A percentile compares a stretch with the other conserved stretches of the same genome.
phyloP scores from a whole-genome alignment of 768 basidiomycete species.

The Pisolithus tinctorius region DNA sequence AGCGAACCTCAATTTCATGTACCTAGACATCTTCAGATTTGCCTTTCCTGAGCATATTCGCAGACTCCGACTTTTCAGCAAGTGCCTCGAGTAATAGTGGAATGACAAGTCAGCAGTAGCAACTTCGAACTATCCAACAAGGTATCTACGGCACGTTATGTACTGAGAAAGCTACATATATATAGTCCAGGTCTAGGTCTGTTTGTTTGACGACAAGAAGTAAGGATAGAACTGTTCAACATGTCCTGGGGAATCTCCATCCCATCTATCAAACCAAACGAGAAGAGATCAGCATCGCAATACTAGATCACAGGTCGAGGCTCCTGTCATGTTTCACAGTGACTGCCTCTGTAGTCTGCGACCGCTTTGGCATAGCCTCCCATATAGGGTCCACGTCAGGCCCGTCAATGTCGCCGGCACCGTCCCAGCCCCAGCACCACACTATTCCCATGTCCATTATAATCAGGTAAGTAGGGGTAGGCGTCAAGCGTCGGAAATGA shows the following conservation, averaged over 20 bases:
- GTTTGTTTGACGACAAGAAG: not conserved
- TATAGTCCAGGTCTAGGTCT: not conserved
- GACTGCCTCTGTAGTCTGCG: constrained; percentile 53
- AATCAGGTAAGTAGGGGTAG: not conserved
- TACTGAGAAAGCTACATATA: not conserved
- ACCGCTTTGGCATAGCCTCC: constrained; percentile 74
- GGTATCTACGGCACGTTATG: no score
- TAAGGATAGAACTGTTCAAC: not conserved
- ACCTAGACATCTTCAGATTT: no score
- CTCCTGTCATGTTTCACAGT: constrained; percentile 61
- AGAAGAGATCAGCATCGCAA: not conserved
- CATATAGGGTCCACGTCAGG: constrained; percentile 98
- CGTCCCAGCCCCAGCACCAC: constrained; percentile 99
- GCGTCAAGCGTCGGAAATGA: constrained; percentile 8
- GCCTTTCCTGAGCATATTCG: no score
- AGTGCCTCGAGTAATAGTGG: no score
- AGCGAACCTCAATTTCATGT: no score
- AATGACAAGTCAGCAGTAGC: no score
- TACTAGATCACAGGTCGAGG: constrained; percentile 16
- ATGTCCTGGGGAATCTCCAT: not conserved
- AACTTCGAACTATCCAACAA: no score
- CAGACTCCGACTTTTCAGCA: no score
- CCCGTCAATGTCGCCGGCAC: constrained; percentile 94
- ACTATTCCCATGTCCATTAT: constrained; percentile 40
- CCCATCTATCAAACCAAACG: not conserved